Conservation (phyloP, 2,329 filamentous ascomycete species). For the Cercospora zeina region DNA sequence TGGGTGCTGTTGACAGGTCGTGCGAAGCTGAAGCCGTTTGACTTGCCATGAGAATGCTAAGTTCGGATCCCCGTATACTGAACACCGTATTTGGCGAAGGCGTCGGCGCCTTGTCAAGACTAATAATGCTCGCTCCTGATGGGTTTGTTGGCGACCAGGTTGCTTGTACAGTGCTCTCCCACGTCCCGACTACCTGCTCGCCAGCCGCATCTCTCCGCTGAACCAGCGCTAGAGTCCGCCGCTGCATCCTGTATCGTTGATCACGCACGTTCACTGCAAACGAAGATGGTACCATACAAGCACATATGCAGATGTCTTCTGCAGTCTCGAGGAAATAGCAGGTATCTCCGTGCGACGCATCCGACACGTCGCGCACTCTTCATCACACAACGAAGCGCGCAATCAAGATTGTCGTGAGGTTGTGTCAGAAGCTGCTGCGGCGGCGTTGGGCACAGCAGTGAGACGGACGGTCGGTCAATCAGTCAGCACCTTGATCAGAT, state of each 20-base stretch:
- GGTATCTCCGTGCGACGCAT: background rate
- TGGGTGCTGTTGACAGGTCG: background rate
- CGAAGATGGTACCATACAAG: background rate
- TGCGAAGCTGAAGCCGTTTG: background rate
- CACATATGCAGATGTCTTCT: background rate
- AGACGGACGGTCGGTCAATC: background rate
- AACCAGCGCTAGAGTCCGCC: background rate
- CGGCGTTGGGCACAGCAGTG: background rate
- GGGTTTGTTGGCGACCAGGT: conserved; percentile 13
- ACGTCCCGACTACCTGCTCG: conserved; percentile 7
- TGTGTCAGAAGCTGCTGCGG: background rate
- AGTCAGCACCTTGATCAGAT: no score
- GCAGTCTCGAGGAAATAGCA: background rate
- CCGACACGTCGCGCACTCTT: conserved; percentile 1
- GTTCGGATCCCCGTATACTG: background rate
- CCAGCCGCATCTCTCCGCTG: background rate
- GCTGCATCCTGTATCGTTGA: conserved; percentile 7
- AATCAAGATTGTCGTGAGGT: conserved; percentile 1
- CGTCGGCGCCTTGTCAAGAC: conserved; percentile 12
- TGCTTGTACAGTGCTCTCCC: conserved; percentile 12
- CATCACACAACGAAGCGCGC: conserved; percentile 1
- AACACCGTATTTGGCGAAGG: conserved; percentile 9
- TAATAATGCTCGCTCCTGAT: conserved; percentile 12
- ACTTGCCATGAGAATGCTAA: background rate
- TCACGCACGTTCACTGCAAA: background rate